These are phyloP conservation scores for Fusarium marasasianum DNA, from an alignment of 2,329 filamentous ascomycete species.

Conservation along the genomic window DNA sequence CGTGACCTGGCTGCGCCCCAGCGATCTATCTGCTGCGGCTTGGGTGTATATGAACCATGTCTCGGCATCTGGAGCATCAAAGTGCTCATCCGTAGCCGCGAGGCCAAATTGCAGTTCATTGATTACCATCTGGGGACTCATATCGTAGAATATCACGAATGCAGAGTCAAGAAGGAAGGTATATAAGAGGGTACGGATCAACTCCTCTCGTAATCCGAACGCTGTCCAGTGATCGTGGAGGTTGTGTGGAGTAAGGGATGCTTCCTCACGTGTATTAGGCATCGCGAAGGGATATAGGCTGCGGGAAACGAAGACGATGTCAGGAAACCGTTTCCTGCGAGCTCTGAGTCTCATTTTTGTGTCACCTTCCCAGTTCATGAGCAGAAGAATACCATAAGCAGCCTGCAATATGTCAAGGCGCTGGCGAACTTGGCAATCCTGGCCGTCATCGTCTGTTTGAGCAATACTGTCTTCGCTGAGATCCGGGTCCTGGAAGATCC, in stretches of 20 bases:
- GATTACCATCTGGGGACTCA: conserved; percentile 9
- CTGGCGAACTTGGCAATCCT: background rate
- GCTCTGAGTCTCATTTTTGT: background rate
- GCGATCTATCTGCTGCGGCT: background rate
- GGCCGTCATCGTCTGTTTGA: background rate
- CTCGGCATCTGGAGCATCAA: background rate
- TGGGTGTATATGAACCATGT: background rate
- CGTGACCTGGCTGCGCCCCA: background rate
- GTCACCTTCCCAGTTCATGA: background rate
- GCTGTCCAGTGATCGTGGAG: background rate
- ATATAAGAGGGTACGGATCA: conserved; percentile 9
- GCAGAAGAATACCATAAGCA: background rate
- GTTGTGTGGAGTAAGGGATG: background rate
- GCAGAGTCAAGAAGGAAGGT: conserved; percentile 26
- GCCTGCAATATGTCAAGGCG: background rate
- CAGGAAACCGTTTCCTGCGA: background rate
- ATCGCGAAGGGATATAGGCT: background rate
- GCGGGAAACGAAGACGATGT: background rate
- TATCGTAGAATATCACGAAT: conserved; percentile 26
- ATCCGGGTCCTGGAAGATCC: conserved; percentile 2
- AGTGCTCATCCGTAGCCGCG: background rate
- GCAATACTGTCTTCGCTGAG: conserved; percentile 4
- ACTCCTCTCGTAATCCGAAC: conserved; percentile 15
- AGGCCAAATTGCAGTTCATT: conserved; percentile 16
- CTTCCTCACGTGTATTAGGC: background rate